Base-by-base conservation (phyloP, 164 flowering plant species). In the Protea cynaroides region DNA sequence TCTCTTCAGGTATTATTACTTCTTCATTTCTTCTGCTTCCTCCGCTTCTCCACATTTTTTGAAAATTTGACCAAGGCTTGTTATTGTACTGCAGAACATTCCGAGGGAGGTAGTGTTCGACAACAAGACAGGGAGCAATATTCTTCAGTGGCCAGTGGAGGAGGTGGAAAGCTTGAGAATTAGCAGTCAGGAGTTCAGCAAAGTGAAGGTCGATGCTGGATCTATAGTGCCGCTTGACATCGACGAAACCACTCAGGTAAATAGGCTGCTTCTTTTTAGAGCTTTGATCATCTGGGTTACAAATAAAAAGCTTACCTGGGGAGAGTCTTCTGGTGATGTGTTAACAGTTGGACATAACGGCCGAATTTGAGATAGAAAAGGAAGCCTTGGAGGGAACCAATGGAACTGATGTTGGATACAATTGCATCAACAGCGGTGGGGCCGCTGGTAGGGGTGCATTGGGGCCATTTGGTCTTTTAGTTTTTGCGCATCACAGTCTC, bases 101-200 rank as follows among this genome's bases (percentile, higher is more conserved):
- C 98, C 98, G 51, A 85, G 98, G 64, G 81, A 78, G 11, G 77
- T 92, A 15, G 38, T 68, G 58, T 75, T 83, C 13, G 98, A 92
- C 37, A 58, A 37, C 36, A 81, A 81, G 69, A 92, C 96, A 0
- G 84, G 88, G 10, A 79, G 59, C 52, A 77, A 88, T 69, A 38
- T 92, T 36, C 73, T 89, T 29, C 90, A 82, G 53, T 92, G 96
- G 96, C 98, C 98, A 9, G 87, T 88, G 22, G 80, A 83, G 54
- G 98, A 92, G 70, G 73, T 86, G 0, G 87, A 92, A 75, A 80
- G 80, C 56, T 76, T 92, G 76, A 85, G 98, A 66, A 8, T 63
- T n/a, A 74, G 38, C 38, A 53, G 71, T 46, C 61, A 51, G 50
- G 75, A 73, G 0, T 86, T 81, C 21, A 22, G 67, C 19, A 63